Conservation (phyloP, 106 monocot species). For the Platanthera zijinensis region DNA sequence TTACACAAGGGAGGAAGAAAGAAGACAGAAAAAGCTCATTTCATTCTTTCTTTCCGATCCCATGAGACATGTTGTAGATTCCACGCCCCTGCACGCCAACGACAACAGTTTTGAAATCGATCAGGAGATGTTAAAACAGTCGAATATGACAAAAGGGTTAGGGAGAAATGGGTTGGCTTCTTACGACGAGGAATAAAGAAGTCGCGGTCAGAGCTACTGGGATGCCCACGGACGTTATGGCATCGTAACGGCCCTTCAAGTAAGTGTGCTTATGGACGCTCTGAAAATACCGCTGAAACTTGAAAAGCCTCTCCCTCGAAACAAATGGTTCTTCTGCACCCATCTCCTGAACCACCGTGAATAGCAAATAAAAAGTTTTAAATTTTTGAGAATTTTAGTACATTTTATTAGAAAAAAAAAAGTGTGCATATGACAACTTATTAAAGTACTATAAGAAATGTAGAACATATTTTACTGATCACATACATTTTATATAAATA, state of each 20-base stretch:
- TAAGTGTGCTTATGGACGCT: slow-evolving; percentile 50
- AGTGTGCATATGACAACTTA: too few relatives aligned
- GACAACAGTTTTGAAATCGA: not conserved
- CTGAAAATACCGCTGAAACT: slow-evolving; percentile 59
- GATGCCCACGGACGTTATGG: slow-evolving; percentile 72
- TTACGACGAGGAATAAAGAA: slow-evolving; percentile 46
- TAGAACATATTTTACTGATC: too few relatives aligned
- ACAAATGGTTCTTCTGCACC: slow-evolving; percentile 34
- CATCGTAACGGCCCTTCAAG: slow-evolving; percentile 63
- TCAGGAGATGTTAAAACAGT: not conserved
- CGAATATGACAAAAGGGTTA: not conserved
- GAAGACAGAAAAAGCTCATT: not conserved
- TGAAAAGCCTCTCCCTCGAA: slow-evolving; percentile 49
- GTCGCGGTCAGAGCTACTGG: slow-evolving; percentile 51
- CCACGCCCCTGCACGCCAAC: slow-evolving; percentile 39
- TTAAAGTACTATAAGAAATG: too few relatives aligned
- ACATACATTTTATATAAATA: too few relatives aligned
- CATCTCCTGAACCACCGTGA: slow-evolving; percentile 12
- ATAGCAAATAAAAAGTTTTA: not conserved
- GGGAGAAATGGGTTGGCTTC: not conserved
- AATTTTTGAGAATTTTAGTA: not conserved
- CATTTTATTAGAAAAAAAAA: too few relatives aligned
- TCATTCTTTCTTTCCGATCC: slow-evolving; percentile 71
- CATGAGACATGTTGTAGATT: slow-evolving; percentile 66
- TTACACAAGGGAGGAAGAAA: not conserved